Conservation (phyloP, 352 stramenopile species). For the Phytophthora sojae region DNA sequence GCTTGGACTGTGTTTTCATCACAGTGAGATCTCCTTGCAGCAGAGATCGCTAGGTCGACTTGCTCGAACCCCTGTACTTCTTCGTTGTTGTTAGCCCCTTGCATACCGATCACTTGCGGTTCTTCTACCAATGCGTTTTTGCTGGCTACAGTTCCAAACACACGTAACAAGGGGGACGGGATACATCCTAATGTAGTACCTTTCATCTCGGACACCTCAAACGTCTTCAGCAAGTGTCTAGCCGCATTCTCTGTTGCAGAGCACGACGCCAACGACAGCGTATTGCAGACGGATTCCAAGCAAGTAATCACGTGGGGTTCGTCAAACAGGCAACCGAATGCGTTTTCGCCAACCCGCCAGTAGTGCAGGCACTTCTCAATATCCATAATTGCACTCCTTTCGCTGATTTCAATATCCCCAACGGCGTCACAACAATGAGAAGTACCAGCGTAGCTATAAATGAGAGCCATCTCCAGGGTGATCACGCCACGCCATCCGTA, state of each 20-base stretch:
- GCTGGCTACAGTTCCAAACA: constrained; percentile 27
- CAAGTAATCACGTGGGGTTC: constrained; percentile 35
- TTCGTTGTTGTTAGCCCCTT: not conserved
- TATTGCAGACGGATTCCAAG: constrained; percentile 62
- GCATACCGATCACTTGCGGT: not conserved
- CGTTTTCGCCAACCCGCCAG: constrained; percentile 21
- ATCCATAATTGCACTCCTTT: constrained; percentile 53
- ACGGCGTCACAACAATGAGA: not conserved
- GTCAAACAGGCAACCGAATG: constrained; percentile 48
- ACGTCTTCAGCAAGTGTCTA: constrained; percentile 43
- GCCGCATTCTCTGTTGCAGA: constrained; percentile 47
- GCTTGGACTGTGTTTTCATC: constrained; percentile 16
- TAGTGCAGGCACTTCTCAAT: constrained; percentile 56
- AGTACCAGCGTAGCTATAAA: constrained; percentile 42
- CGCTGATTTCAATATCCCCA: constrained; percentile 28
- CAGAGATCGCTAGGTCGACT: constrained; percentile 47
- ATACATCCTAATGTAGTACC: constrained; percentile 8
- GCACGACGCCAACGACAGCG: constrained; percentile 64
- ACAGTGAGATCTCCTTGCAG: constrained; percentile 22
- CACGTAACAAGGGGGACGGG: constrained; percentile 31
- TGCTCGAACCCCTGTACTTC: constrained; percentile 30
- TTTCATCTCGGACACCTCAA: constrained; percentile 18
- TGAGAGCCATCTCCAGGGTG: constrained; percentile 57
- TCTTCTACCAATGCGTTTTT: constrained; percentile 1
- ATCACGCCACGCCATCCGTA: constrained; percentile 72